Base-by-base conservation (phyloP, 2,329 filamentous ascomycete genomes). In the Aschersonia sp. region DNA sequence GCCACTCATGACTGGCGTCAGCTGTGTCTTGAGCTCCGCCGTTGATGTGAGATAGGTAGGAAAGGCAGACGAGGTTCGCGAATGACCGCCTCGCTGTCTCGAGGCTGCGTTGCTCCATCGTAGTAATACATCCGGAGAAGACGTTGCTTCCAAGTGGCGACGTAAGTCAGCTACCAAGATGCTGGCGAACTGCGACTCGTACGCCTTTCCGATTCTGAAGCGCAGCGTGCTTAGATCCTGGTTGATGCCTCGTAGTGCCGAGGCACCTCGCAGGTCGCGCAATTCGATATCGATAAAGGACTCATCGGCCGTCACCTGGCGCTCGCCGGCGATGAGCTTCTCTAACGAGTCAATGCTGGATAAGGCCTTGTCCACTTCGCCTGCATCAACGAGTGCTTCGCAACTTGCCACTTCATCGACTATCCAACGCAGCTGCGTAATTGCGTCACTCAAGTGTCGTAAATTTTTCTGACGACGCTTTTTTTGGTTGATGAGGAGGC, bases 401-500 rank as follows among this genome's bases (percentile, higher is more conserved):
- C 88, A 95, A 31, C 71, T 73, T 4, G 77, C 77, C 4, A 95
- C 76, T 1, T 80, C 81, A 41, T 84, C 74, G 1, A 94, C 81
- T 41, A 97, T 81, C 47, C 81, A 76, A 53, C 82, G 80, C 30
- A 98, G 73, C 60, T 98, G 92, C 55, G 82, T 73, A 2, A 95
- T 84, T 1, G 89, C 85, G 59, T 87, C 80, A 32, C 84, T 83
- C 12, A 98, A 70, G 61, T 87, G 85, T 49, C 82, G 77, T 5
- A 97, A 66, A 58, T 98, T 98, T 55, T 94, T 85, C 55, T 84
- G 77, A 47, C 87, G 77, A 46, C 84, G 78, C 54, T 87, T 79
- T 61, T 94, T 81, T 51, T 89, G 83, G 4, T 95, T 82, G 48
- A 95, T 83, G 55, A 92, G 83, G 32, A 98, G 64, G 0, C 92